phyloP scores from a whole-genome alignment of 768 basidiomycete genomes.

The Lentinula aciculospora region DNA sequence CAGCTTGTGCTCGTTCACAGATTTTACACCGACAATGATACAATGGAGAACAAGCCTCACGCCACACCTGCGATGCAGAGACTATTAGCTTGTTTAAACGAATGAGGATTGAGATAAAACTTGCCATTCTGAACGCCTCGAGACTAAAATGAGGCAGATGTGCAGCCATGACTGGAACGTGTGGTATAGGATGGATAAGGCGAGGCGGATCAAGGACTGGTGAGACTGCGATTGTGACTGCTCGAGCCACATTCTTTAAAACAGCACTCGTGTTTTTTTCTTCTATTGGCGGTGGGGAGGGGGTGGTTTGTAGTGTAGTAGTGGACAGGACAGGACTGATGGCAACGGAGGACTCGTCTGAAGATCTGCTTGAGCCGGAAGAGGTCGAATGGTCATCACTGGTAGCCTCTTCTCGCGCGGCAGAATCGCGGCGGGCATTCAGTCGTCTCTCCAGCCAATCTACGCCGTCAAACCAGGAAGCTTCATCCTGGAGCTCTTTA shows the following conservation, averaged over 20 bases:
- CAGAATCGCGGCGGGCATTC: constrained; percentile 18
- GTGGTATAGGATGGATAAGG: constrained; percentile 62
- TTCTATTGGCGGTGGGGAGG: constrained; percentile 58
- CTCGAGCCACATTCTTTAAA: constrained; percentile 15
- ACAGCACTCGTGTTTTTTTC: constrained; percentile 28
- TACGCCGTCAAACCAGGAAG: constrained; percentile 68
- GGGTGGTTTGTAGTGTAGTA: constrained; percentile 72
- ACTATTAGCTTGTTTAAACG: neutral
- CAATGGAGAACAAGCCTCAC: constrained; percentile 65
- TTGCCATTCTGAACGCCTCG: constrained; percentile 52
- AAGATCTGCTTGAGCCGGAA: constrained; percentile 1
- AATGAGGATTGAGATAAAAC: constrained; percentile 19
- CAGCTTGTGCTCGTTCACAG: constrained; percentile 60
- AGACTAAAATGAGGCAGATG: constrained; percentile 53
- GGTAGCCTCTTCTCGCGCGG: neutral
- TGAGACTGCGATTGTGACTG: constrained; percentile 36
- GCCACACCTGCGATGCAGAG: constrained; percentile 49
- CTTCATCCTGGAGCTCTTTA: constrained; percentile 48
- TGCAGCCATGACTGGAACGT: constrained; percentile 51
- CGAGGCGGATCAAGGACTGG: constrained; percentile 59
- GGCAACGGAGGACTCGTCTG: constrained; percentile 12
- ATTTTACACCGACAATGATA: constrained; percentile 72
- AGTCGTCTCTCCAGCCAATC: constrained; percentile 56
- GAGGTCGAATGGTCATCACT: constrained; percentile 3
- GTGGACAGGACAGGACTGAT: constrained; percentile 75